Evolutionary conservation across 2,329 filamentous ascomycete genomes (phyloP), one percentile per base, ranked within the genome.

Genomic region (Xylaria polymorpha): DNA sequence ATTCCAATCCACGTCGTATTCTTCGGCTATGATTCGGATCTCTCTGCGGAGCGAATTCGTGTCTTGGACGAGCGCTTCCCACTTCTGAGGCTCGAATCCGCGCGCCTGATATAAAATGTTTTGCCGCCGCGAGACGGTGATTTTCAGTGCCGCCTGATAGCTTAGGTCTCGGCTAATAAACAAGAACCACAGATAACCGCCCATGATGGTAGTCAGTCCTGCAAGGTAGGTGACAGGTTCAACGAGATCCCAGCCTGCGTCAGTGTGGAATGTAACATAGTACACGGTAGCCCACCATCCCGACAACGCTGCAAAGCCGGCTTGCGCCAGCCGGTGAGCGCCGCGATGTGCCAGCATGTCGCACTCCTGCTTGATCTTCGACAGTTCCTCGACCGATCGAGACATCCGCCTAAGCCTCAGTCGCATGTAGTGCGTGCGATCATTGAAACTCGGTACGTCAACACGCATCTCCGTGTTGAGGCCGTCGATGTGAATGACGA

Each of bases 1-100:
- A 75, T 97, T 88, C 93, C 94, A 97, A 61, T 95, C 93, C 8
- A 94, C 93, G 74, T 97, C 94, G 78, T 97, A 97, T 80, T 97
- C 94, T 41, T 90, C 88, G 0, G 94, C 94, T 9, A 97, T 88
- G 18, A 86, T 85, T 80, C 91, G 92, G 79, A 98, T 92, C 81
- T 98, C 94, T 71, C 86, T 87, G 6, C 94, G 83, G 71, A 97
- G 80, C 2, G 86, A 82, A 77, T 97, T 97, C 0, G 90, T 93
- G 71, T 97, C 94, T 57, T 94, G 89, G 2, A 97, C 88, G 39
- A 97, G 77, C 4, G 85, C 83, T 75, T 97, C 92, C 94, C 94
- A 98, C 70, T 87, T 87, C 43, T 86, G 84, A 25, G 92, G 79
- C 76, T 97, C 91, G 73, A 98, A 93, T 0, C 93, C 93, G 12